A percentile compares a stretch with the other conserved stretches of the same genome.
phyloP scores from a whole-genome alignment of 2,329 filamentous ascomycete species.

The Penicillium sp. region DNA sequence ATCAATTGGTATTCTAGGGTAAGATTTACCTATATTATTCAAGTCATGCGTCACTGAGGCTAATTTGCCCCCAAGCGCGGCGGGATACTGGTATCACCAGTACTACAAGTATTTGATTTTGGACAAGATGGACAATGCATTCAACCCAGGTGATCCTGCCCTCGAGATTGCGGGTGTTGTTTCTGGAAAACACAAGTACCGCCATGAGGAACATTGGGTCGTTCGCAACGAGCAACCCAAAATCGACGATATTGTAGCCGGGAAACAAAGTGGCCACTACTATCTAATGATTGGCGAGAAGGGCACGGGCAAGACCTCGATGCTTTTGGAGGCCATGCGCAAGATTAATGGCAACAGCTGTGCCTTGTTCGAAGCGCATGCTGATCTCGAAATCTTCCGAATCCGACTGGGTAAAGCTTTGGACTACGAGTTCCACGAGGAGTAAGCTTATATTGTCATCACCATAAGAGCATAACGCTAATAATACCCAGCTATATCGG shows the following conservation, averaged over 20 bases:
- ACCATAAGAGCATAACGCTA: conserved; percentile 3
- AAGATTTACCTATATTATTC: conserved; percentile 21
- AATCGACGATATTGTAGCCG: conserved; percentile 80
- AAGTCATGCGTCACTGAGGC: not conserved
- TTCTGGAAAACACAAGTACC: conserved; percentile 39
- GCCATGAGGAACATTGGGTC: conserved; percentile 70
- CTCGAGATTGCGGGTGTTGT: conserved; percentile 69
- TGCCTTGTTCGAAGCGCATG: conserved; percentile 95
- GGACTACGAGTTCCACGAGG: conserved; percentile 96
- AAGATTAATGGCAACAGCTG: conserved; percentile 86
- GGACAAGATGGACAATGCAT: conserved; percentile 90
- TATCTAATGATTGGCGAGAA: conserved; percentile 92
- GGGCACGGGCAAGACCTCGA: conserved; percentile 92
- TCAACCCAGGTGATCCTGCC: conserved; percentile 86
- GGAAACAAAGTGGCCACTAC: conserved; percentile 75
- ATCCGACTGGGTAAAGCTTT: conserved; percentile 89
- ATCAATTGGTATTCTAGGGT: conserved; percentile 69
- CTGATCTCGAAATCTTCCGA: conserved; percentile 91
- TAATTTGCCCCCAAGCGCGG: conserved; percentile 42
- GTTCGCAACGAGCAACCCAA: conserved; percentile 75
- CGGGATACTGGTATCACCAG: conserved; percentile 75
- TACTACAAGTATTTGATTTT: conserved; percentile 88
- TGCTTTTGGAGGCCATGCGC: conserved; percentile 93
- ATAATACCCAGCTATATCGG: conserved; percentile 62
- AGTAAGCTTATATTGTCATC: conserved; percentile 56